Percentiles rank a stretch among this genome's conserved stretches.
These are phyloP conservation scores for Hypoxylon trugodes DNA, from an alignment of 495 filamentous ascomycete genomes.

Conservation along the genomic window DNA sequence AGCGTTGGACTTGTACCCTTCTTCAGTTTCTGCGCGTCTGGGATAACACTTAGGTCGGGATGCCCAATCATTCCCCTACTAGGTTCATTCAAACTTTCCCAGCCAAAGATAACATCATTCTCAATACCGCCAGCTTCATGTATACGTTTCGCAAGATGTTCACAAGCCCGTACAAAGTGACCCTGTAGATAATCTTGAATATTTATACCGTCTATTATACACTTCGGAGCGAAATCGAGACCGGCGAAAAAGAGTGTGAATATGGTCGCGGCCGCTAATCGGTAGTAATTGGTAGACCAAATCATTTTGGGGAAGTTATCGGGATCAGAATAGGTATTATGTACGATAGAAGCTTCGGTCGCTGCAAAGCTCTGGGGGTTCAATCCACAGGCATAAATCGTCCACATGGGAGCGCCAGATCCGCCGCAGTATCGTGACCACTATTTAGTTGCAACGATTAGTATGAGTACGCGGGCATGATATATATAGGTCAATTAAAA, in stretches of 20 bases:
- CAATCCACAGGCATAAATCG: conserved; percentile 89
- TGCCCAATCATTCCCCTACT: conserved; percentile 89
- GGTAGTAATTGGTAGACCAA: conserved; percentile 96
- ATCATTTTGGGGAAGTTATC: conserved; percentile 96
- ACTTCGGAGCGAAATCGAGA: conserved; percentile 93
- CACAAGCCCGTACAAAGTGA: conserved; percentile 82
- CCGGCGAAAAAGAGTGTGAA: conserved; percentile 96
- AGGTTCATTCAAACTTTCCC: conserved; percentile 96
- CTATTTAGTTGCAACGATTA: conserved; percentile 51
- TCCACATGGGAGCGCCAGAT: conserved; percentile 98
- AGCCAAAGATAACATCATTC: conserved; percentile 88
- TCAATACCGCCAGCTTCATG: conserved; percentile 91
- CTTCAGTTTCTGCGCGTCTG: conserved; percentile 87
- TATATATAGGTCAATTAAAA: conserved; percentile 12
- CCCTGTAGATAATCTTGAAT: conserved; percentile 95
- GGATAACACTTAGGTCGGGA: conserved; percentile 82
- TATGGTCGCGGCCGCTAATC: conserved; percentile 86
- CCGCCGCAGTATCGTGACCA: conserved; percentile 96
- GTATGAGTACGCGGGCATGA: not conserved
- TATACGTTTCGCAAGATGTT: conserved; percentile 82
- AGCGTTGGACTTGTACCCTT: conserved; percentile 94
- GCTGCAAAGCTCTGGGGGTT: conserved; percentile 83
- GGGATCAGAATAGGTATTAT: conserved; percentile 92
- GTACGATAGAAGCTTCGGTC: conserved; percentile 92
- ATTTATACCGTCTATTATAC: conserved; percentile 91